Evolutionary conservation across 2,329 filamentous ascomycete species (phyloP).

Genomic region (Chaetomiaceae sp.): DNA sequence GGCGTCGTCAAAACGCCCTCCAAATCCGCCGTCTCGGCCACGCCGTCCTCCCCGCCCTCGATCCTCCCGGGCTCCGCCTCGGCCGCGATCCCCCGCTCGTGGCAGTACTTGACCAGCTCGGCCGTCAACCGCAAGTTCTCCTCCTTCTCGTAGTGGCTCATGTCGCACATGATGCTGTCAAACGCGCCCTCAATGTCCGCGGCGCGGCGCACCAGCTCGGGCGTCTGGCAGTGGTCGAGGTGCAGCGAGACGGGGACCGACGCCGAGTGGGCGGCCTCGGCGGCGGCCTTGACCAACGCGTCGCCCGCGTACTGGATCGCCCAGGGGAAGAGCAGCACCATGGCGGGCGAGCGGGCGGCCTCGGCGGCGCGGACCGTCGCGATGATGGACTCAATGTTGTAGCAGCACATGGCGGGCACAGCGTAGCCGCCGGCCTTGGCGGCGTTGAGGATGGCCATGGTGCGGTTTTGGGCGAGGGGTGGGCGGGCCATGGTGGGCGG

Average conservation of each 20-base stretch:
- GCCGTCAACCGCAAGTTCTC: constrained; percentile 60
- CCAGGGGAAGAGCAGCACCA: constrained; percentile 73
- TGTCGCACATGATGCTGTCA: constrained; percentile 71
- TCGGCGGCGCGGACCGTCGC: constrained; percentile 66
- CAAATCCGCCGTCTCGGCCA: constrained; percentile 53
- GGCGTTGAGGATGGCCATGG: constrained; percentile 53
- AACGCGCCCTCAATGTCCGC: constrained; percentile 57
- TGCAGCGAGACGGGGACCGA: constrained; percentile 59
- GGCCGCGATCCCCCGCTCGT: constrained; percentile 59
- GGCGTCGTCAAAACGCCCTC: constrained; percentile 57
- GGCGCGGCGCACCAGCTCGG: constrained; percentile 56
- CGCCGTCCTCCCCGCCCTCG: constrained; percentile 62
- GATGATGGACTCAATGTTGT: constrained; percentile 67
- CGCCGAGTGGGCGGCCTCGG: constrained; percentile 52
- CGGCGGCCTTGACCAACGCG: constrained; percentile 51
- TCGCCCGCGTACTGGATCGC: constrained; percentile 61
- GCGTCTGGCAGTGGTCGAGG: constrained; percentile 63
- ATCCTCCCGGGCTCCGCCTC: constrained; percentile 64
- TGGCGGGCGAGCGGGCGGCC: constrained; percentile 60
- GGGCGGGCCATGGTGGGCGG: constrained; percentile 35
- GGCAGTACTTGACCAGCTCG: constrained; percentile 60
- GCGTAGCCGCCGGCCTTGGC: constrained; percentile 54
- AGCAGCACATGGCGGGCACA: constrained; percentile 58
- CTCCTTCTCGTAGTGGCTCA: constrained; percentile 65
- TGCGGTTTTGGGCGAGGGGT: constrained; percentile 44